Evolutionary conservation across 2,329 filamentous ascomycete species (phyloP), one percentile per base, ranked within the genome.

Genomic region (Dothistroma septosporum): DNA sequence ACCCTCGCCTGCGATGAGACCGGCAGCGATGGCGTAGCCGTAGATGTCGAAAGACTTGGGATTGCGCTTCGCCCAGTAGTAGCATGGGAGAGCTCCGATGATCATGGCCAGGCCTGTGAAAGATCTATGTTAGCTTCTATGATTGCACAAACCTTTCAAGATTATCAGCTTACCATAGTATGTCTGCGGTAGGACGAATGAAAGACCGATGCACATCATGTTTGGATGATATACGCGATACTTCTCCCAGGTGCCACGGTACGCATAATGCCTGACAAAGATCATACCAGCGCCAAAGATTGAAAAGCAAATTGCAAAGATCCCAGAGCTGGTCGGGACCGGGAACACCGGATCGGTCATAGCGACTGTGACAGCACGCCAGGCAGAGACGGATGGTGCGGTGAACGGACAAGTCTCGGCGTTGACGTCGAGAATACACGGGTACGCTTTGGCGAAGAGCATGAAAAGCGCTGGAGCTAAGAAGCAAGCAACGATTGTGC

Each of bases 391-490:
- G 1, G 85, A 87, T 3, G 87, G 87, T 1, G 83, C 84, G 9
- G 73, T 69, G 76, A 89, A 90, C 33, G 82, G 75, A 70, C 87
- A 89, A 4, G 65, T 76, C 0, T 82, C 76, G 1, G 75, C 76
- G 1, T 76, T 70, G 19, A 75, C 64, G 61, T 81, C 76, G 70
- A 85, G 80, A 66, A 89, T 86, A 70, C 87, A 89, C 0, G 86
- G 87, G 72, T 90, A 89, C 0, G 87, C 87, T 5, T 82, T 80
- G 63, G 84, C 81, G 77, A 89, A 89, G 49, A 89, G 81, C 35
- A 88, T 82, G 69, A 88, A 89, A 66, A 89, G 81, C 10, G 83
- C 85, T 0, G 86, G 86, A 0, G 86, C 85, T 12, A 89, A 75
- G 76, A 87, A 88, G 66, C 88, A 79, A n/a, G 86, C 82, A 53